Base-by-base conservation (phyloP, 805 yeast species). In the Cyberlindnera americana region DNA sequence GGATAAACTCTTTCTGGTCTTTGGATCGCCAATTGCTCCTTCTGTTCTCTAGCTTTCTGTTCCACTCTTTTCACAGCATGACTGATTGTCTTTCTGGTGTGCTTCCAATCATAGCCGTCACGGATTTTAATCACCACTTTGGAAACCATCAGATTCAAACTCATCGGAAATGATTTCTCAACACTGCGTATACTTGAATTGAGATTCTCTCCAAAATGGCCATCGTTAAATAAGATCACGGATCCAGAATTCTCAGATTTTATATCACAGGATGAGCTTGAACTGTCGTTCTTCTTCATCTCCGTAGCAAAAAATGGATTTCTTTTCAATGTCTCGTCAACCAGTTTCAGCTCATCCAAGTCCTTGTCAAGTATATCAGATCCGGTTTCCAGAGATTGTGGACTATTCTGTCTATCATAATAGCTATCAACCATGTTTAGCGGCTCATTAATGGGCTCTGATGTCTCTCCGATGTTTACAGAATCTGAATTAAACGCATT, bases 101-200 rank as follows among this genome's bases (percentile, higher is more conserved):
- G 75, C 40, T 73, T 74, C 95, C 97, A 89, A 52, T 93, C 98
- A 56, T 81, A 93, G 0, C 99, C 99, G 64, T 93, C 99, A 57
- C 75, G 80, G 15, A 91, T 61, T 36, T 69, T 74, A 2, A 83
- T 52, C 1, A 52, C 55, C 0, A 67, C 60, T 34, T 69, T 70
- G 3, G 70, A 43, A 1, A 57, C 53, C 31, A 65, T 64, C 1
- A 72, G 14, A 14, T 26, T 43, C 14, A 57, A n/a, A 3, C 29
- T 31, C 44, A 54, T 26, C 4, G 60, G 59, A 22, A 29, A 21
- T 4, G 29, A 26, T 7, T 28, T 33, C 21, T 41, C 44, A 17
- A 15, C 23, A n/a, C 28, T 32, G 15, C 37, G 27, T 9, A 22
- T 24, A 27, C 35, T 34, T 3, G 32, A 11, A 6, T 27, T 11